Evolutionary conservation across 306 rosid species (phyloP).

Genomic region (Trifolium pratense): DNA sequence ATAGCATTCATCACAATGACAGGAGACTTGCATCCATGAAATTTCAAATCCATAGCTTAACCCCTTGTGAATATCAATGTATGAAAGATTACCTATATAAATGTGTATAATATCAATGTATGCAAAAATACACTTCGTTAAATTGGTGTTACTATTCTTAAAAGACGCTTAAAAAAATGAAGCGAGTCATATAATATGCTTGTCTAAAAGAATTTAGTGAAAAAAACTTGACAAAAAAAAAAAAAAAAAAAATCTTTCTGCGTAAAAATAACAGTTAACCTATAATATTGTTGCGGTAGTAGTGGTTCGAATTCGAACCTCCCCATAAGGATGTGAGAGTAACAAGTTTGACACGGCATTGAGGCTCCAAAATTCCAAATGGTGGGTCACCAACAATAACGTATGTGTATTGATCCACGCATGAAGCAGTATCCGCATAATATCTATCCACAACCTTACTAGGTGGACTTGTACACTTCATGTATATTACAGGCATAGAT

Average conservation of each 20-base stretch:
- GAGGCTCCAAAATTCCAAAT: background rate
- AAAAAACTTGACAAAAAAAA: too few relatives aligned
- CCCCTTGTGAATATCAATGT: background rate
- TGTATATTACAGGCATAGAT: background rate
- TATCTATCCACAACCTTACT: background rate
- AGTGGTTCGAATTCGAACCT: too few relatives aligned
- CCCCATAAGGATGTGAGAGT: background rate
- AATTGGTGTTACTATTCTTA: too few relatives aligned
- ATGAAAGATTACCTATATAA: background rate
- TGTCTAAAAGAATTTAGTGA: too few relatives aligned
- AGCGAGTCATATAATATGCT: too few relatives aligned
- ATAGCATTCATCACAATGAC: background rate
- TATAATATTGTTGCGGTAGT: too few relatives aligned
- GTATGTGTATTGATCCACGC: background rate
- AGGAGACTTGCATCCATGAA: background rate
- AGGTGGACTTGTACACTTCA: slow-evolving; percentile 12
- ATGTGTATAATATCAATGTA: too few relatives aligned
- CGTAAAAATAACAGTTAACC: too few relatives aligned
- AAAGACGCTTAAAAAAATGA: too few relatives aligned
- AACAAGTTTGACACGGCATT: background rate
- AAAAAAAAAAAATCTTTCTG: too few relatives aligned
- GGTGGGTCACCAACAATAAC: background rate
- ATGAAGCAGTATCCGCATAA: background rate
- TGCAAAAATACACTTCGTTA: too few relatives aligned
- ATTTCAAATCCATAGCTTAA: background rate